Conservation (phyloP, 306 rosid species). For the Inga laurina region DNA sequence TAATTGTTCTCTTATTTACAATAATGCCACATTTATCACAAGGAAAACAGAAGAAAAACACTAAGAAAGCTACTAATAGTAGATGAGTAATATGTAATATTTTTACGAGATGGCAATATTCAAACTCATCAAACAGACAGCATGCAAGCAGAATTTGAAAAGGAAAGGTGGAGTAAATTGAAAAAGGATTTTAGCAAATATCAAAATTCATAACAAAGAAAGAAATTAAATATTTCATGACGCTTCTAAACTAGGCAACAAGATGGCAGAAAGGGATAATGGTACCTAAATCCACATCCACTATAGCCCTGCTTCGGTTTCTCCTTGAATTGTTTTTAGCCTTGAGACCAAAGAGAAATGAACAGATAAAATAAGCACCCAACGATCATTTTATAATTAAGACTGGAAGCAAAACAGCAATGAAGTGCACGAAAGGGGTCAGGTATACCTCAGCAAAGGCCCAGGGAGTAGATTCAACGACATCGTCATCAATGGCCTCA, state of each 20-base stretch:
- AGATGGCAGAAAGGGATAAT: background rate
- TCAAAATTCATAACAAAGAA: background rate
- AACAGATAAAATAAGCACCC: constrained; percentile 9
- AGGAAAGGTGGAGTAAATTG: background rate
- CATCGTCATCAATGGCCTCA: constrained; percentile 91
- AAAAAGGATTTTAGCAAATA: background rate
- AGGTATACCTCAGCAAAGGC: constrained; percentile 81
- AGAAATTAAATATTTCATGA: background rate
- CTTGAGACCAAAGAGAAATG: constrained; percentile 47
- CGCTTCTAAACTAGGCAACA: background rate
- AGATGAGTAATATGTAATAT: background rate
- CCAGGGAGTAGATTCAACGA: constrained; percentile 69
- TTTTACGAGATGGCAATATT: background rate
- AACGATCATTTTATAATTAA: background rate
- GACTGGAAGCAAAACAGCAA: constrained; percentile 1
- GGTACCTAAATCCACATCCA: constrained; percentile 87
- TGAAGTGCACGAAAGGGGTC: background rate
- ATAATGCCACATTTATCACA: background rate
- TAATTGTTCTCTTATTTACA: constrained; percentile 1
- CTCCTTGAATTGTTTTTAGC: constrained; percentile 86
- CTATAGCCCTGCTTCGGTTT: constrained; percentile 51
- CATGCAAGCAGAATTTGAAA: background rate
- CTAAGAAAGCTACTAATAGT: background rate
- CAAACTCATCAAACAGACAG: background rate
- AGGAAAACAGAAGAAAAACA: background rate